Conservation (phyloP, 116 monocot genomes). For the Posidonia oceanica region DNA sequence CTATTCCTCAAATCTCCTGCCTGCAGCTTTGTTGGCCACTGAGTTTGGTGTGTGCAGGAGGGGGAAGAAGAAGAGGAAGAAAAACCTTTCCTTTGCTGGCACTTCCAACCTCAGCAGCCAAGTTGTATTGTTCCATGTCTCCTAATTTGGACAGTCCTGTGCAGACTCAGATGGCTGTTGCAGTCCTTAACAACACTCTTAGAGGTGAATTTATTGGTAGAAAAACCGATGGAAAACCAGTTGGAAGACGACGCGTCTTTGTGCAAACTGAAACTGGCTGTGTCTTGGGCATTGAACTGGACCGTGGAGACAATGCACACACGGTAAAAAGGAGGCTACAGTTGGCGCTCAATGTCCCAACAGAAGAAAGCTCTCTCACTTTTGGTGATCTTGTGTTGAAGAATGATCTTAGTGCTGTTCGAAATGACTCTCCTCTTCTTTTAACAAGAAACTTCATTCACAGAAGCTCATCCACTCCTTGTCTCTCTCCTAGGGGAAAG, state of each 20-base stretch:
- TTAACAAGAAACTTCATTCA: conserved; percentile 63
- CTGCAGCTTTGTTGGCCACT: conserved; percentile 6
- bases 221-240: conserved; percentile 32
- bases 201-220: conserved; percentile 27
- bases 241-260: conserved; percentile 57
- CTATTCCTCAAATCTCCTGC: neutral
- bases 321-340: conserved; percentile 75
- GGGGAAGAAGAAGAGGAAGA: conserved; percentile 14
- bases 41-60: conserved; percentile 18
- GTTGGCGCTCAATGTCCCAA: conserved; percentile 69
- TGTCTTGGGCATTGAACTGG: conserved; percentile 75
- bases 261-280: conserved; percentile 83
- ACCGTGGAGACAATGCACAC: conserved; percentile 84
- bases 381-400: conserved; percentile 71
- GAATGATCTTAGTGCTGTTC: conserved; percentile 57
- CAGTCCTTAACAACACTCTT: conserved; percentile 32
- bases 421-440: conserved; percentile 74
- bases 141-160: conserved; percentile 62
- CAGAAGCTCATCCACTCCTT: conserved; percentile 77
- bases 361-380: conserved; percentile 74
- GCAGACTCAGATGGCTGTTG: conserved; percentile 79
- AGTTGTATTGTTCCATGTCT: conserved; percentile 29
- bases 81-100: conserved; percentile 11
- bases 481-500: conserved; percentile 67
- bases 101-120: conserved; percentile 4